Evolutionary conservation across 2,329 filamentous ascomycete species (phyloP), one percentile per base, ranked within the genome.

Genomic region (Stemphylium beticola): DNA sequence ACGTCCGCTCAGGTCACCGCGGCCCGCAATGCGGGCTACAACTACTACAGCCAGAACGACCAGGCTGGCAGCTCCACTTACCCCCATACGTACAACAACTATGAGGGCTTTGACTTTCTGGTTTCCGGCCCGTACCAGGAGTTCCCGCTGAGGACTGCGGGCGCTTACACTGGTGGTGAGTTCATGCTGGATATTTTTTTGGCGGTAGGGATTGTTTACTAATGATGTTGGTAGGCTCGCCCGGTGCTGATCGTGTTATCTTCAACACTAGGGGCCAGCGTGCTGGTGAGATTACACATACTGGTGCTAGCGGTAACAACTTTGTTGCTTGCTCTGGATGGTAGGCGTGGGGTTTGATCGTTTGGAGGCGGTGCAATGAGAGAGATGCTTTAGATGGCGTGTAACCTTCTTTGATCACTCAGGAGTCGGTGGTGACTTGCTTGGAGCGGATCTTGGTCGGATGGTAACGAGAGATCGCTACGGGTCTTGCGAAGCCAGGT

Each of bases 231-330:
- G 8, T 42, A 82, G 85, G 85, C 20, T 83, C 82, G 1, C 88
- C 88, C 1, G 87, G 88, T 33, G 76, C 88, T 15, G 87, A 90
- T 69, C 85, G 88, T 44, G 84, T 90, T 48, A 74, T 89, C 29
- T 85, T 90, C 76, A 87, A 85, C 67, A 78, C 67, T 0, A 57
- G 74, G 14, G 83, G 87, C 63, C 55, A 81, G 53, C 80, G 84
- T 39, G 87, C 86, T 12, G 87, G 86, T 33, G 77, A 83, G 24
- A 88, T 91, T 58, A 91, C 88, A 0, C 88, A 91, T 67, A 88
- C 85, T 18, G 88, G 88, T 24, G 87, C 88, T 15, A 84, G 81
- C 45, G 86, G 86, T 7, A 86, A 90, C 71, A 79, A 83, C 74
- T 91, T 91, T 74, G 85, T 90, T 51, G 82, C 79, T n/a, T 90